A percentile compares a stretch with the other conserved stretches of the same genome.
Conservation (phyloP, 495 filamentous ascomycete species). For the Aspergillus nanangensis region DNA sequence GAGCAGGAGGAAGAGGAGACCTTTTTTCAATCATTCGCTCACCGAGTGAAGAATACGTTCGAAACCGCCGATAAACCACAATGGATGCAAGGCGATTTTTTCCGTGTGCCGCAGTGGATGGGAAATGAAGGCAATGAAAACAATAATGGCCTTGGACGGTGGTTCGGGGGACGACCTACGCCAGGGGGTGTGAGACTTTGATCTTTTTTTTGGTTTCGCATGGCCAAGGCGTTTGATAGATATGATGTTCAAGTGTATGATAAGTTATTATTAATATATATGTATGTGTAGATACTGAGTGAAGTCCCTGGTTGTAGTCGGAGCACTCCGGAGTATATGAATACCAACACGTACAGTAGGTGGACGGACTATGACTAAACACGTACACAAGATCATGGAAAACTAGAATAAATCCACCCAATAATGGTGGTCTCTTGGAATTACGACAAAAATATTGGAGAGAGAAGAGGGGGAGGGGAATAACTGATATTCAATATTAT, state of each 20-base stretch:
- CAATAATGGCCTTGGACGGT: conserved; percentile 35
- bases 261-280: not conserved
- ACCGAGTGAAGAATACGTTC: conserved; percentile 85
- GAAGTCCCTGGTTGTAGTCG: too few relatives aligned
- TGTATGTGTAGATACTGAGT: too few relatives aligned
- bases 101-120: conserved; percentile 85
- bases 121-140: conserved; percentile 27
- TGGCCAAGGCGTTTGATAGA: conserved; percentile 27
- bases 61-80: conserved; percentile 77
- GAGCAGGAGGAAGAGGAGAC: conserved; percentile 68
- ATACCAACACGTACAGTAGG: too few relatives aligned
- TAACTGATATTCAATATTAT: too few relatives aligned
- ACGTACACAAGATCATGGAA: too few relatives aligned
- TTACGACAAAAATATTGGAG: too few relatives aligned
- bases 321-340: too few relatives aligned
- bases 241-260: conserved; percentile 7
- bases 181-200: conserved; percentile 44
- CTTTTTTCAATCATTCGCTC: conserved; percentile 77
- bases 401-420: too few relatives aligned
- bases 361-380: too few relatives aligned
- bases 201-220: conserved; percentile 8
- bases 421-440: too few relatives aligned
- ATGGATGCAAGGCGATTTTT: conserved; percentile 67
- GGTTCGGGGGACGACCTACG: conserved; percentile 52
- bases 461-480: too few relatives aligned